Evolutionary conservation across 2,329 filamentous ascomycete genomes (phyloP).

Genomic region (Aspergillus chevalieri): DNA sequence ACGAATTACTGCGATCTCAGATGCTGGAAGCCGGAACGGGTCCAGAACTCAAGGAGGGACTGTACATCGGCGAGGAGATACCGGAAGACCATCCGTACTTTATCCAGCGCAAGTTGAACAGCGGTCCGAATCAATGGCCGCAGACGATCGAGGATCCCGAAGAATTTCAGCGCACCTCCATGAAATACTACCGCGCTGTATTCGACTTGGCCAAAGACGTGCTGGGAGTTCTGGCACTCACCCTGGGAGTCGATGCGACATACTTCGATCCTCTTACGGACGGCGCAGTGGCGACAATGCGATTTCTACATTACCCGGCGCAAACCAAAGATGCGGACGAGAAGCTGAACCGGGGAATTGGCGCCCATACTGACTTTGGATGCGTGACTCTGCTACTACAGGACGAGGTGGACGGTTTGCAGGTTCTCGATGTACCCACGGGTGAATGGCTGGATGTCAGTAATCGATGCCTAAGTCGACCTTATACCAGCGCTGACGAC

Average conservation of each 20-base stretch:
- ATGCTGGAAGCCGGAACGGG: constrained; percentile 38
- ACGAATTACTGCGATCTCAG: constrained; percentile 39
- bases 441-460: constrained; percentile 29
- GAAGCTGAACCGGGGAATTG: constrained; percentile 34
- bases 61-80: constrained; percentile 41
- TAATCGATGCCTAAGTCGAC: background rate
- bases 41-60: constrained; percentile 41
- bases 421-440: constrained; percentile 26
- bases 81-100: constrained; percentile 33
- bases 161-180: constrained; percentile 33
- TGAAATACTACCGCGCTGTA: constrained; percentile 38
- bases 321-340: constrained; percentile 34
- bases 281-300: constrained; percentile 36
- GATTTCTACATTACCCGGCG: constrained; percentile 39
- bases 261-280: constrained; percentile 34
- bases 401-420: constrained; percentile 34
- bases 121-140: constrained; percentile 40
- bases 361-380: constrained; percentile 42
- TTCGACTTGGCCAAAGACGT: constrained; percentile 37
- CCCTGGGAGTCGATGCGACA: constrained; percentile 31
- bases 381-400: constrained; percentile 38
- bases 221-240: constrained; percentile 36
- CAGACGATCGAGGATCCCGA: constrained; percentile 12
- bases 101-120: constrained; percentile 32
- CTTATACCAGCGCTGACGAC: background rate